Percentiles rank a stretch among this genome's conserved stretches.
phyloP scores from a whole-genome alignment of 805 yeast species.

The Candida khao-thaluensis region DNA sequence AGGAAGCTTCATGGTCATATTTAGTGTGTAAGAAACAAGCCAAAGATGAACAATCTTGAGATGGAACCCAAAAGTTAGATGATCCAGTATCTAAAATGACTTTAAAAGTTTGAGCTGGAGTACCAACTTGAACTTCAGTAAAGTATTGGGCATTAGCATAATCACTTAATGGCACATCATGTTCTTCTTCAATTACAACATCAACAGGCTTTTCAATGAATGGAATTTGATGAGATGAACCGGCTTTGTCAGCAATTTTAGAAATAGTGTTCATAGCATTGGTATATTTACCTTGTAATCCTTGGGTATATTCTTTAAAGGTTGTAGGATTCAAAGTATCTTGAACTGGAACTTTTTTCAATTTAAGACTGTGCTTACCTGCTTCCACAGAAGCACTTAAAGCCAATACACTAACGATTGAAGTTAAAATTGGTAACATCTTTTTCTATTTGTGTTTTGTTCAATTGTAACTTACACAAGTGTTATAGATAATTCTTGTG shows the following conservation, averaged over 20 bases:
- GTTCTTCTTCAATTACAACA: slow-evolving; percentile 34
- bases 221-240: slow-evolving; percentile 40
- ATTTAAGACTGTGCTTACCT: slow-evolving; percentile 53
- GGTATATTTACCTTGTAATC: slow-evolving; percentile 63
- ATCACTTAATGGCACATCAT: slow-evolving; percentile 79
- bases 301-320: slow-evolving; percentile 53
- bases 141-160: slow-evolving; percentile 95
- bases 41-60: slow-evolving; percentile 81
- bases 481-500: neutral
- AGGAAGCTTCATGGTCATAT: slow-evolving; percentile 81
- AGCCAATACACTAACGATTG: slow-evolving; percentile 42
- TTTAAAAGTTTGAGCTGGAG: slow-evolving; percentile 91
- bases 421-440: slow-evolving; percentile 32
- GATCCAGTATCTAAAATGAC: slow-evolving; percentile 96
- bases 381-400: slow-evolving; percentile 42
- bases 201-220: slow-evolving; percentile 26
- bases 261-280: slow-evolving; percentile 27
- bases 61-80: slow-evolving; percentile 96
- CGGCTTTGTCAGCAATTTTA: slow-evolving; percentile 16
- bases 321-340: slow-evolving; percentile 53
- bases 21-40: slow-evolving; percentile 94
- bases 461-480: slow-evolving; percentile 10
- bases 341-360: slow-evolving; percentile 57
- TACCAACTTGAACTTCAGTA: slow-evolving; percentile 87
- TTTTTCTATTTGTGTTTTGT: too few species aligned